Evolutionary conservation across 768 basidiomycete species (phyloP).

Genomic region (Rhizopogon vinicolor): DNA sequence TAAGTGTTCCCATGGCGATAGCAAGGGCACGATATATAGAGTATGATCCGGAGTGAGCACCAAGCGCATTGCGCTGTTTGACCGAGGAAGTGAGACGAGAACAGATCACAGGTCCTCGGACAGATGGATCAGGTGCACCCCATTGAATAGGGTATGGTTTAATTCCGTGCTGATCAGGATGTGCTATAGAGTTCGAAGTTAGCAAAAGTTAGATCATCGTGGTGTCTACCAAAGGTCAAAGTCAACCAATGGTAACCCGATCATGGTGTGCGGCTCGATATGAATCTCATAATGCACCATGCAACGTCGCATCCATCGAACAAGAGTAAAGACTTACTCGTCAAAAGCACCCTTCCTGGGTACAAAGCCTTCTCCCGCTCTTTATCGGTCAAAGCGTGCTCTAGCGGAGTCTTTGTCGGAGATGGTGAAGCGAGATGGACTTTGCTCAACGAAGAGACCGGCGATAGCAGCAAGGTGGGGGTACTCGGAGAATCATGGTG

Average conservation of each 20-base stretch:
- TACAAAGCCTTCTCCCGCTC: slow-evolving; percentile 75
- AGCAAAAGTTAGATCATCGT: slow-evolving; percentile 3
- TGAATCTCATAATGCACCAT: background rate
- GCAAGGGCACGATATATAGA: slow-evolving; percentile 92
- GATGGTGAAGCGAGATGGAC: slow-evolving; percentile 24
- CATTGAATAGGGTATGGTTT: slow-evolving; percentile 74
- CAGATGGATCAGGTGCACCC: slow-evolving; percentile 62
- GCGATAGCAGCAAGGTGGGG: slow-evolving; percentile 22
- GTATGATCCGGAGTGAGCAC: slow-evolving; percentile 91
- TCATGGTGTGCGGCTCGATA: too few species aligned
- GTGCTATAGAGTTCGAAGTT: slow-evolving; percentile 38
- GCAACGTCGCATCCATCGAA: background rate
- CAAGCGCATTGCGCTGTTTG: slow-evolving; percentile 90
- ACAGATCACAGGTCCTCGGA: slow-evolving; percentile 85
- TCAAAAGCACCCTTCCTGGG: slow-evolving; percentile 77
- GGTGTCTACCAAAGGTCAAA: slow-evolving; percentile 4
- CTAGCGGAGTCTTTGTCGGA: slow-evolving; percentile 13
- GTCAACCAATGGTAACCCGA: background rate
- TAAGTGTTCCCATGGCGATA: slow-evolving; percentile 84
- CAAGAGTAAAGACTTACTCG: slow-evolving; percentile 50
- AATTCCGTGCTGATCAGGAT: slow-evolving; percentile 92
- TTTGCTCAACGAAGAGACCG: slow-evolving; percentile 22
- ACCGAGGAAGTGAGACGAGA: slow-evolving; percentile 80
- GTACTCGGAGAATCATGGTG: slow-evolving; percentile 18
- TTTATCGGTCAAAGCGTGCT: slow-evolving; percentile 38